These are phyloP conservation scores for Botryosphaeria dothidea DNA, from an alignment of 2,329 filamentous ascomycete genomes.

Conservation along the genomic window DNA sequence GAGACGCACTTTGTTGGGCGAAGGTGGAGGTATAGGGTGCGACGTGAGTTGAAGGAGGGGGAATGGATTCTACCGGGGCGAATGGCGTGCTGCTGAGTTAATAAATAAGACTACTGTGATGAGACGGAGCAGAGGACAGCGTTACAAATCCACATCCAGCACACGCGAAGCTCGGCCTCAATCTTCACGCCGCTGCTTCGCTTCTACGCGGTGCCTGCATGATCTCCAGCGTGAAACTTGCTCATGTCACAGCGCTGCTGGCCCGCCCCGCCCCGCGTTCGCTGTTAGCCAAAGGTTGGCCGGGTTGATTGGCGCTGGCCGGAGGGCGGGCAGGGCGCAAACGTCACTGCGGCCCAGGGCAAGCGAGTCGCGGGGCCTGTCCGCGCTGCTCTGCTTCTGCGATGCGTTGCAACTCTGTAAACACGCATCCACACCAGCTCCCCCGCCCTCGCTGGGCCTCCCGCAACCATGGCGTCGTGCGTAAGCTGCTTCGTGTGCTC, in stretches of 20 bases:
- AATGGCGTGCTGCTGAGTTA: constrained; percentile 13
- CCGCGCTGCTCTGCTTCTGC: neutral
- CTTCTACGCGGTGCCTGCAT: constrained; percentile 7
- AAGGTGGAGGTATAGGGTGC: neutral
- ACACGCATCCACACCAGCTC: constrained; percentile 12
- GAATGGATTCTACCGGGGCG: neutral
- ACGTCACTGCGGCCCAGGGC: constrained; percentile 11
- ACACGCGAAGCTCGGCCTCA: neutral
- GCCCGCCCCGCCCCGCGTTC: constrained; percentile 2
- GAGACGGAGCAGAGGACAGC: neutral
- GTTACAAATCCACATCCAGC: constrained; percentile 5
- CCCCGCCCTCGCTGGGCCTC: neutral
- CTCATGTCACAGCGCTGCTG: constrained; percentile 27
- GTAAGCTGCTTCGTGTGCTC: constrained; percentile 7
- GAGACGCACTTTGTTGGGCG: neutral
- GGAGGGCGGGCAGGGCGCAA: neutral
- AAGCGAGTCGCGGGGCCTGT: neutral
- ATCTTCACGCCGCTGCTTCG: constrained; percentile 9
- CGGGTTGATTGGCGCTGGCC: neutral
- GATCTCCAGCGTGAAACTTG: constrained; percentile 33
- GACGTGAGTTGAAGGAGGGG: neutral
- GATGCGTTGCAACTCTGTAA: neutral
- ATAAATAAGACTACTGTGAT: neutral
- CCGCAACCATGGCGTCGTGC: constrained; percentile 27
- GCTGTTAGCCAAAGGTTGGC: neutral